phyloP scores from a whole-genome alignment of 2,329 filamentous ascomycete species.

The Verticillium nubilum region DNA sequence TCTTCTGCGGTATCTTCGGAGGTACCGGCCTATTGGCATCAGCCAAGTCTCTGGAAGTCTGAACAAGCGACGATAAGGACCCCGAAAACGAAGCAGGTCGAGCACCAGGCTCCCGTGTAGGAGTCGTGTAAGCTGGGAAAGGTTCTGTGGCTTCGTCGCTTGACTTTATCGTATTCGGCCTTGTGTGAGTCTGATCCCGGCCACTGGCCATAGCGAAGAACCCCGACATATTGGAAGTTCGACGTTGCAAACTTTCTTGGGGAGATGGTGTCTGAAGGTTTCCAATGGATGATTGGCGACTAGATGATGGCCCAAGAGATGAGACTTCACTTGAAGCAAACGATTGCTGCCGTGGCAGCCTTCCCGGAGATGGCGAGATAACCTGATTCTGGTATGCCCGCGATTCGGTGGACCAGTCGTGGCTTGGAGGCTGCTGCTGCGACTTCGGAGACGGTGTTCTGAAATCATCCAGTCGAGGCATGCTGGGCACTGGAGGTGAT shows the following conservation, averaged over 20 bases:
- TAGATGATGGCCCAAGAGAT: slow-evolving; percentile 18
- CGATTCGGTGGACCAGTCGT: background rate
- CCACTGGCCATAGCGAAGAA: slow-evolving; percentile 11
- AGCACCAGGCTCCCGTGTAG: background rate
- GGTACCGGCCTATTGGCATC: background rate
- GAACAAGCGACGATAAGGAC: background rate
- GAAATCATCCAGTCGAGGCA: background rate
- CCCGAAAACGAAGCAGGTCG: slow-evolving; percentile 6
- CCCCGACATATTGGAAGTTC: slow-evolving; percentile 12
- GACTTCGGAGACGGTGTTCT: background rate
- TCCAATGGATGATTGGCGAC: slow-evolving; percentile 17
- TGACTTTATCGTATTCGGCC: background rate
- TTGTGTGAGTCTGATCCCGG: background rate
- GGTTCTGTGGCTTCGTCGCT: background rate
- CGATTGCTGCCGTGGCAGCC: slow-evolving; percentile 16
- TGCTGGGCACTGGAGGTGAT: too few relatives aligned
- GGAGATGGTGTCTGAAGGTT: slow-evolving; percentile 22
- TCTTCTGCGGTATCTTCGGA: slow-evolving; percentile 5
- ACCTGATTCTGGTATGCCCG: background rate
- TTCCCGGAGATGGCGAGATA: background rate
- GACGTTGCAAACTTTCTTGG: slow-evolving; percentile 13
- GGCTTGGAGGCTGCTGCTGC: background rate
- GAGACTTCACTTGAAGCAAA: slow-evolving; percentile 18
- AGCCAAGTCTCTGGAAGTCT: background rate
- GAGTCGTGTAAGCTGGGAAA: background rate